Percentiles rank a stretch among this genome's conserved stretches.
phyloP scores from a whole-genome alignment of 2,329 filamentous ascomycete species.

The Phoma sp. region DNA sequence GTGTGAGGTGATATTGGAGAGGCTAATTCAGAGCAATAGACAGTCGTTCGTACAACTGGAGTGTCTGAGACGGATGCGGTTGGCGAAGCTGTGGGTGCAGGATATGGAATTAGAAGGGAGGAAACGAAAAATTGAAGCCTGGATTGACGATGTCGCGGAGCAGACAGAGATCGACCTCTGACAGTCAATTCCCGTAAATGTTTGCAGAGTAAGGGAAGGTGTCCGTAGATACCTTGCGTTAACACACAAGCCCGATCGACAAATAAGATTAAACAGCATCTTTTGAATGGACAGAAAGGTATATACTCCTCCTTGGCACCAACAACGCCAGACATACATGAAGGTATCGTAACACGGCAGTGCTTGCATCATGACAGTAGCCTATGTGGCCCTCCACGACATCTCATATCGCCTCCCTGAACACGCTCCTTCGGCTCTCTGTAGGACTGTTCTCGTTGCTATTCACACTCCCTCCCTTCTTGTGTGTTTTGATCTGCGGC shows the following conservation, averaged over 20 bases:
- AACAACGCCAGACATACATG: slow-evolving; percentile 7
- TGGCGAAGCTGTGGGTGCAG: background rate
- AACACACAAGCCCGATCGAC: background rate
- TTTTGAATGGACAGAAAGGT: slow-evolving; percentile 5
- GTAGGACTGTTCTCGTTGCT: slow-evolving; percentile 63
- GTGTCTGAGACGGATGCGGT: background rate
- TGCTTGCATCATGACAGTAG: background rate
- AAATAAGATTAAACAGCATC: background rate
- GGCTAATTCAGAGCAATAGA: too few relatives aligned
- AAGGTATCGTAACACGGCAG: slow-evolving; percentile 8
- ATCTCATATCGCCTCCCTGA: slow-evolving; percentile 68
- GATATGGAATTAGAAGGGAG: background rate
- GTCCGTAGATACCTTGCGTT: background rate
- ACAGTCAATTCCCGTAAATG: too few relatives aligned
- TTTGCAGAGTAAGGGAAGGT: too few relatives aligned
- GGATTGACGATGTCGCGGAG: background rate
- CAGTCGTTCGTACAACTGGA: background rate
- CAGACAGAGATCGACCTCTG: background rate
- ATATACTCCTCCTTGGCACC: slow-evolving; percentile 5
- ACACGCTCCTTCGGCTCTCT: slow-evolving; percentile 69
- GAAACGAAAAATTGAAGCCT: background rate
- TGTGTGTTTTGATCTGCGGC: slow-evolving; percentile 26
- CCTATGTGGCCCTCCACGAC: background rate
- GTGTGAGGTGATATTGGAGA: background rate
- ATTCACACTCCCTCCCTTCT: slow-evolving; percentile 41